phyloP scores from a whole-genome alignment of 1,284 basidiomycete species.

The Boletus semigastroideus region DNA sequence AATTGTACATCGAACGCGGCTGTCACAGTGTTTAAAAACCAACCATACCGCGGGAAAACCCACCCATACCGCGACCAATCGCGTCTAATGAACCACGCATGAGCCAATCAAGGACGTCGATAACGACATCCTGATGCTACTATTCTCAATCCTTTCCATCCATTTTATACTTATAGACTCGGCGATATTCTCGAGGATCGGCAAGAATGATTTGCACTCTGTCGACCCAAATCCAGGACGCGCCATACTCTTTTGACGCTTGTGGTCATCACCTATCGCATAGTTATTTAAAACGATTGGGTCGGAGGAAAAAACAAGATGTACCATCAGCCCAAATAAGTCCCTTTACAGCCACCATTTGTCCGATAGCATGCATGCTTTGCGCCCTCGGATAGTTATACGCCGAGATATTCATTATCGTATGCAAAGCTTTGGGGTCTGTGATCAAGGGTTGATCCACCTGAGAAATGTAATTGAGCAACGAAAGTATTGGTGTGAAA shows the following conservation, averaged over 20 bases:
- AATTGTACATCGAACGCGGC: constrained; percentile 45
- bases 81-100: constrained; percentile 42
- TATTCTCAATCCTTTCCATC: constrained; percentile 38
- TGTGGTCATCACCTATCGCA: constrained; percentile 40
- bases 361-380: constrained; percentile 29
- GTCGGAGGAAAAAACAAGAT: not conserved
- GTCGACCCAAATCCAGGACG: constrained; percentile 43
- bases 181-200: constrained; percentile 33
- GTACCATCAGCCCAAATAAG: constrained; percentile 42
- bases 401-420: constrained; percentile 35
- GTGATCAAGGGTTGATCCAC: constrained; percentile 26
- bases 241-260: constrained; percentile 42
- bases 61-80: constrained; percentile 39
- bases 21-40: constrained; percentile 12
- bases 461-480: constrained; percentile 7
- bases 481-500: not conserved
- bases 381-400: constrained; percentile 39
- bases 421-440: constrained; percentile 44
- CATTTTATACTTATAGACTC: constrained; percentile 35
- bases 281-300: not conserved
- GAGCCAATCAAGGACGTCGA: constrained; percentile 42
- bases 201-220: constrained; percentile 35
- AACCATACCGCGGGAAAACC: constrained; percentile 11
- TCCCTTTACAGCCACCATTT: constrained; percentile 36
- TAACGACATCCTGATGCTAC: constrained; percentile 24